Evolutionary conservation across 139 green algal species (phyloP).

Genomic region (Spirogloea muscicola): DNA sequence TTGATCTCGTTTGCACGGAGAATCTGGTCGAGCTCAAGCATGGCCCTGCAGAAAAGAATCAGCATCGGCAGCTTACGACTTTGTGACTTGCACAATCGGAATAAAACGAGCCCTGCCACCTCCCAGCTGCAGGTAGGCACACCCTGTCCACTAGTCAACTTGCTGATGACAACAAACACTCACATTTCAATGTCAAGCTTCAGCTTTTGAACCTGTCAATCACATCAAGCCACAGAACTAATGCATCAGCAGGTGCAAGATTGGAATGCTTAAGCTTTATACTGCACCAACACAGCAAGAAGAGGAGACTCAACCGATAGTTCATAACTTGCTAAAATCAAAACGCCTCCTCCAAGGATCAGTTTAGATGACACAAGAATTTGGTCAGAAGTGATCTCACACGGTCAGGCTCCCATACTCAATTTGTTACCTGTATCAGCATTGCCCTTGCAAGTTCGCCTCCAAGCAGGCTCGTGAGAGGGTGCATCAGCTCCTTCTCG

Average conservation of each 20-base stretch:
- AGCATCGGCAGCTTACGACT: slow-evolving; percentile 92
- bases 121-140: no score
- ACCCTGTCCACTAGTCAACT: no score
- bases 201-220: slow-evolving; percentile 36
- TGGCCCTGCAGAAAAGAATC: slow-evolving; percentile 80
- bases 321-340: no score
- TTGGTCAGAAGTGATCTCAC: no score
- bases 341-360: no score
- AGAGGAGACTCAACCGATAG: no score
- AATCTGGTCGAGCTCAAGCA: slow-evolving; percentile 94
- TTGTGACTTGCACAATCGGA: no score
- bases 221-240: slow-evolving; percentile 1
- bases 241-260: no score
- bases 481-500: slow-evolving; percentile 72
- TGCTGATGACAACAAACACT: not conserved
- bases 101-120: no score
- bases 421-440: slow-evolving; percentile 75
- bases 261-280: no score
- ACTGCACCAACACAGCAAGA: no score
- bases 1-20: slow-evolving; percentile 83
- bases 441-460: slow-evolving; percentile 73
- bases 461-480: slow-evolving; percentile 70
- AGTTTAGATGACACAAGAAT: no score
- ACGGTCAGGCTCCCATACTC: not conserved
- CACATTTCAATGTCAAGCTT: slow-evolving; percentile 44